Evolutionary conservation across 495 filamentous ascomycete genomes (phyloP).

Genomic region (Hypoxylon intermedium): DNA sequence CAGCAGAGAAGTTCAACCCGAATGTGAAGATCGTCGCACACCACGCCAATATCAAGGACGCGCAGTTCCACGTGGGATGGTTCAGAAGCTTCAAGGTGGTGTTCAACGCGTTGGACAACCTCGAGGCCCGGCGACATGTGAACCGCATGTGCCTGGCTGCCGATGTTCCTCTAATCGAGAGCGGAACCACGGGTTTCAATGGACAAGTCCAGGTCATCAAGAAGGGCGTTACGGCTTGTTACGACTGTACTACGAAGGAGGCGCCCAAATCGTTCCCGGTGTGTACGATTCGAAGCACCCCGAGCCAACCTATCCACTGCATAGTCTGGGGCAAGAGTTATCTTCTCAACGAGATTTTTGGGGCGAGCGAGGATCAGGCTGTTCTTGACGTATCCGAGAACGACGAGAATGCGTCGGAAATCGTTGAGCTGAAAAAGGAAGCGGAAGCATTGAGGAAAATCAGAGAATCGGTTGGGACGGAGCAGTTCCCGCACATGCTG

Average conservation of each 20-base stretch:
- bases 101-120: slow-evolving; percentile 97
- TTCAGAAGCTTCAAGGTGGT: slow-evolving; percentile 83
- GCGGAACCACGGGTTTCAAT: slow-evolving; percentile 97
- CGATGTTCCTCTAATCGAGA: slow-evolving; percentile 90
- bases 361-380: slow-evolving; percentile 83
- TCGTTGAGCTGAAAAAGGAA: slow-evolving; percentile 82
- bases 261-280: slow-evolving; percentile 90
- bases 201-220: slow-evolving; percentile 97
- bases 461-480: slow-evolving; percentile 79
- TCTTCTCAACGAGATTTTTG: slow-evolving; percentile 92
- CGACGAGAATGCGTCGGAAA: slow-evolving; percentile 85
- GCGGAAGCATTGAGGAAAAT: slow-evolving; percentile 83
- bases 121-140: slow-evolving; percentile 92
- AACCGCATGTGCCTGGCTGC: slow-evolving; percentile 97
- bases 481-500: slow-evolving; percentile 77
- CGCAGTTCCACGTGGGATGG: slow-evolving; percentile 89
- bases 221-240: slow-evolving; percentile 93
- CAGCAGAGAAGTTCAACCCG: slow-evolving; percentile 89
- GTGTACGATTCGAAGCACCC: slow-evolving; percentile 95
- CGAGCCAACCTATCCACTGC: slow-evolving; percentile 95
- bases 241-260: slow-evolving; percentile 90
- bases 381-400: slow-evolving; percentile 79
- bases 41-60: slow-evolving; percentile 94
- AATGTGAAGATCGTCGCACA: slow-evolving; percentile 86
- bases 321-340: slow-evolving; percentile 99